Evolutionary conservation across 192 early-diverging fungal genomes (phyloP), one percentile per base, ranked within the genome.

Genomic region (Polychytrium aggregatum): DNA sequence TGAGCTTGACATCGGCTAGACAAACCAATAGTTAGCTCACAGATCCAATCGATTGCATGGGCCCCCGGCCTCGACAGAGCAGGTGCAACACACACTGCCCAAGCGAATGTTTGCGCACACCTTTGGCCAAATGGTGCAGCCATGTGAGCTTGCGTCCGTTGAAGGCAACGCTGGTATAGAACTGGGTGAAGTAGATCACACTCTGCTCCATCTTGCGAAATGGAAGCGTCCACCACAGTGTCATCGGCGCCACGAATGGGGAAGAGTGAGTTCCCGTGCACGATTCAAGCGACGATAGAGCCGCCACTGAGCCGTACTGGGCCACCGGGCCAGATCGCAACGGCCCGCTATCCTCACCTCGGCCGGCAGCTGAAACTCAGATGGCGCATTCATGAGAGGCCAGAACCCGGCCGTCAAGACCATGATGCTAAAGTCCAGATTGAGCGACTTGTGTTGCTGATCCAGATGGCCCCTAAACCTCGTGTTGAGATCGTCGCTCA

Each of bases 371-470:
- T 46, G 48, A n/a, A 71, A 70, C 7, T 57, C 62, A 13, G 58
- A 22, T 9, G 42, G 34, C 7, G 44, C 37, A 18, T 54, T 58
- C 16, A 74, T 69, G 18, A 88, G 55, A 16, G 88, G 88, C 88
- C 88, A 91, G 11, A 84, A 83, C 37, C 86, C 86, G 10, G 78
- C 70, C 26, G 85, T 91, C 22, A 91, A 53, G 2, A 91, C 85
- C 9, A 82, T 54, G 30, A 85, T 77, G 34, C 70, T 64, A 53
- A 88, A 85, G 44, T 83, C 85, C 21, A 33, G 31, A 4, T 8
- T 33, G 31, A 11, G 31, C 11, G 11, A 8, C 31, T 11, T 8
- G 11, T 8, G 31, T 8, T 11, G 11, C 31, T 33, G 31, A 8
- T 33, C 31, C 11, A 33, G 31, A 8, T 33, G 31, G 31, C 31